A percentile compares a stretch with the other conserved stretches of the same genome.
phyloP scores from a whole-genome alignment of 1,284 basidiomycete genomes.

The Moesziomyces antarcticus region DNA sequence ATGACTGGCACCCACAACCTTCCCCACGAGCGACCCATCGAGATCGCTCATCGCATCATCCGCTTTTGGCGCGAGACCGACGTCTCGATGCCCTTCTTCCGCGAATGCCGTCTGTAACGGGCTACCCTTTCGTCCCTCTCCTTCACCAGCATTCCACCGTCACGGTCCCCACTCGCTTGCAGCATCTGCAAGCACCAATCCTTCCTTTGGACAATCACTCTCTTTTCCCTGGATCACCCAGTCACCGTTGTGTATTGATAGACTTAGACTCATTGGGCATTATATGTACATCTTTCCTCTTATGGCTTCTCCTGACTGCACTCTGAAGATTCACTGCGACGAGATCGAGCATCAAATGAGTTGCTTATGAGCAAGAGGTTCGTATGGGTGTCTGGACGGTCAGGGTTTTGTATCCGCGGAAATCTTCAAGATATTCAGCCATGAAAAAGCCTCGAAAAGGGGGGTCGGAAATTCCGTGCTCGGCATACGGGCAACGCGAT shows the following conservation, averaged over 20 bases:
- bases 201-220: conserved; percentile 3
- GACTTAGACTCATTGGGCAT: background rate
- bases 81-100: conserved; percentile 29
- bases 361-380: too few relatives aligned
- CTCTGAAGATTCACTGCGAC: too few relatives aligned
- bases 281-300: background rate
- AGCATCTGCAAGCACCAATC: background rate
- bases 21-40: conserved; percentile 38
- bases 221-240: background rate
- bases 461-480: background rate
- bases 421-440: background rate
- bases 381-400: background rate
- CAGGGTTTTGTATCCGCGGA: too few relatives aligned
- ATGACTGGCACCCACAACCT: conserved; percentile 48
- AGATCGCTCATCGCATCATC: conserved; percentile 41
- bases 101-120: conserved; percentile 38
- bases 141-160: conserved; percentile 1
- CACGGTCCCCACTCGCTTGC: background rate
- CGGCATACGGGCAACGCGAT: too few relatives aligned
- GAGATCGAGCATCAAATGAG: too few relatives aligned
- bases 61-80: conserved; percentile 47
- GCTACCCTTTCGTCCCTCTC: background rate
- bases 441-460: too few relatives aligned
- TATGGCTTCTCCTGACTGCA: too few relatives aligned
- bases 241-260: background rate